Evolutionary conservation across 2,329 filamentous ascomycete species (phyloP).

Genomic region (Decorospora gaudefroyi): DNA sequence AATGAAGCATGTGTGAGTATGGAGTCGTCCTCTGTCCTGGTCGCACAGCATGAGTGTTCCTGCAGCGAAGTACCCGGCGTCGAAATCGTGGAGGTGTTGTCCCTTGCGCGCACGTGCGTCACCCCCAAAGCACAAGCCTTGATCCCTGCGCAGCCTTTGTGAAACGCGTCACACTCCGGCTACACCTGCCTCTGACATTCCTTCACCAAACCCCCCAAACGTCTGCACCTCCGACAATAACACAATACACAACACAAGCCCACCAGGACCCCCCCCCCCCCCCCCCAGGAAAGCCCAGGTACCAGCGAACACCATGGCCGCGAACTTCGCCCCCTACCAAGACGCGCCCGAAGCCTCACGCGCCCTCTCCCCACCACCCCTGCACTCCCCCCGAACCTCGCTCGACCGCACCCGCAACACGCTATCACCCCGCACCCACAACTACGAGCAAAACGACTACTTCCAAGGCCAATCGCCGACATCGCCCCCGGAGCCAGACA

Average conservation of each 20-base stretch:
- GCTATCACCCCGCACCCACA: slow-evolving; percentile 40
- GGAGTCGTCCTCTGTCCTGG: not conserved
- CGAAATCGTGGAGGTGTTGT: slow-evolving; percentile 5
- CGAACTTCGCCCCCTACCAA: slow-evolving; percentile 92
- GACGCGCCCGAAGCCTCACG: slow-evolving; percentile 85
- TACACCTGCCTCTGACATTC: slow-evolving; percentile 16
- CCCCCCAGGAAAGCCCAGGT: too few relatives aligned
- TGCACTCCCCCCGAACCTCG: slow-evolving; percentile 47
- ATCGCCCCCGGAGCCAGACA: slow-evolving; percentile 16
- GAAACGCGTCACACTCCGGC: slow-evolving; percentile 19
- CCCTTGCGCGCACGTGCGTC: too few relatives aligned
- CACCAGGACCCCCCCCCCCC: too few relatives aligned
- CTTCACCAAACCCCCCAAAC: slow-evolving; percentile 6
- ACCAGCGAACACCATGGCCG: slow-evolving; percentile 34
- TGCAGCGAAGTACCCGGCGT: slow-evolving; percentile 18
- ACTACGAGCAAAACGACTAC: slow-evolving; percentile 50
- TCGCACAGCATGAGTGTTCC: slow-evolving; percentile 12
- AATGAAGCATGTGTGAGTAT: not conserved
- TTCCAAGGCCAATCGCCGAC: slow-evolving; percentile 26
- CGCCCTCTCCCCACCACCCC: slow-evolving; percentile 72
- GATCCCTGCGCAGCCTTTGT: slow-evolving; percentile 33
- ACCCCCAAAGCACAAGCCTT: slow-evolving; percentile 8
- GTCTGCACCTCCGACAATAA: not conserved
- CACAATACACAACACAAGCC: not conserved
- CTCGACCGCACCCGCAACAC: slow-evolving; percentile 41